Conservation (phyloP, 2,329 filamentous ascomycete species). For the Alternaria sp. region DNA sequence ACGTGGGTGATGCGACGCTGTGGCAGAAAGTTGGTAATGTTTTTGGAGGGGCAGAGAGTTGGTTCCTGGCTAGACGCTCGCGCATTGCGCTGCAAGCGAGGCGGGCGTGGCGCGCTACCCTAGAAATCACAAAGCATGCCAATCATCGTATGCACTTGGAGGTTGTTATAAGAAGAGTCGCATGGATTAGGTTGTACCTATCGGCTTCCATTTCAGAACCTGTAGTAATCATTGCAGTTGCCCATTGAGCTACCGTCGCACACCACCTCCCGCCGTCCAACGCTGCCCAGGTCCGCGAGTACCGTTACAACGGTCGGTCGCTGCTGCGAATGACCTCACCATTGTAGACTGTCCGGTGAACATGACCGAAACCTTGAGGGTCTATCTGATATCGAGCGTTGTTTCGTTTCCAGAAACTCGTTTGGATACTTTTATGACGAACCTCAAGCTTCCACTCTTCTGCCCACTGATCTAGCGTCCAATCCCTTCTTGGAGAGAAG, state of each 20-base stretch:
- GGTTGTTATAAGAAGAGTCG: not conserved
- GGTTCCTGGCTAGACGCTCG: not conserved
- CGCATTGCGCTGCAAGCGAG: not conserved
- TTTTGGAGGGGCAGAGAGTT: not conserved
- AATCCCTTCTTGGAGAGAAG: too few species aligned
- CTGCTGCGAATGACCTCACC: not conserved
- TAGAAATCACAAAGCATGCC: not conserved
- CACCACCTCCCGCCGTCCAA: too few species aligned
- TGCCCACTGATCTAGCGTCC: not conserved
- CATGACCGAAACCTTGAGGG: not conserved
- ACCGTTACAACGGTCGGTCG: not conserved
- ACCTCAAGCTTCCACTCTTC: not conserved
- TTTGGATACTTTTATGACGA: fast-evolving
- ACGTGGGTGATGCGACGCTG: not conserved
- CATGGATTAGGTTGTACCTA: not conserved
- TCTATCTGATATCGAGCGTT: not conserved
- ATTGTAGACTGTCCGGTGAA: not conserved
- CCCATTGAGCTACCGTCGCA: too few species aligned
- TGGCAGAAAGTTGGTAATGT: not conserved
- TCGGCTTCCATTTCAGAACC: too few species aligned
- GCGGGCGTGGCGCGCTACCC: not conserved
- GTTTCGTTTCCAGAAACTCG: fast-evolving
- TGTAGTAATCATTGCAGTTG: not conserved
- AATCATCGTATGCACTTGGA: not conserved
- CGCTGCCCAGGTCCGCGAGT: not conserved